These are phyloP conservation scores for Sistotremastrum suecicum DNA, from an alignment of 768 basidiomycete genomes.

Conservation along the genomic window DNA sequence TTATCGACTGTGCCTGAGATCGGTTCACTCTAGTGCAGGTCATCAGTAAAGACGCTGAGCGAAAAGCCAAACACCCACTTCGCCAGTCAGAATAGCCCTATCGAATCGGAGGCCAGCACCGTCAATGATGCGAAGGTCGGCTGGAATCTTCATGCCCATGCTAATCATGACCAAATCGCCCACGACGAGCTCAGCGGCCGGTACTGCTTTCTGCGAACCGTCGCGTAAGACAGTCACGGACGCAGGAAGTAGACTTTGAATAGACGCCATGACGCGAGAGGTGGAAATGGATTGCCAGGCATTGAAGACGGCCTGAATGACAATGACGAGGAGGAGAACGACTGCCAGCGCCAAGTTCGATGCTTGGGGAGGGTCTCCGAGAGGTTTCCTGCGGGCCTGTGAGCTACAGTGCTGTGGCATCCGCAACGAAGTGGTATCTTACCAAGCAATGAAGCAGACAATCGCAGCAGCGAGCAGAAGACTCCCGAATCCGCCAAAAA, in stretches of 20 bases:
- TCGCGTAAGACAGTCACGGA: conserved; percentile 51
- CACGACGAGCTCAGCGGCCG: conserved; percentile 48
- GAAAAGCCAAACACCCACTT: conserved; percentile 25
- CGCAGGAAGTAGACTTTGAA: conserved; percentile 51
- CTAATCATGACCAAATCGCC: conserved; percentile 52
- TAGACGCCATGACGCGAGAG: conserved; percentile 43
- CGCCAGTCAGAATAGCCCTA: conserved; percentile 51
- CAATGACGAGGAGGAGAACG: conserved; percentile 31
- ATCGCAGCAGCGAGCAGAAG: conserved; percentile 31
- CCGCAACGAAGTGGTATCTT: background rate
- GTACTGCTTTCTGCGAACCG: conserved; percentile 26
- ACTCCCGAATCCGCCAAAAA: conserved; percentile 40
- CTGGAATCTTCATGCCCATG: conserved; percentile 58
- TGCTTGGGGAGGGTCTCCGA: conserved; percentile 39
- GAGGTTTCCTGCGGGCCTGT: conserved; percentile 31
- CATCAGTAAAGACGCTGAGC: conserved; percentile 21
- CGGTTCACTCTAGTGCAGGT: conserved; percentile 12
- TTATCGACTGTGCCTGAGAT: conserved; percentile 3
- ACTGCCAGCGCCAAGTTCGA: conserved; percentile 50
- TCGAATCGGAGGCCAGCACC: conserved; percentile 43
- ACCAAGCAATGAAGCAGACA: conserved; percentile 42
- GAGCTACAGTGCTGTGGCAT: conserved; percentile 7
- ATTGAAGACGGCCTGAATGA: conserved; percentile 28
- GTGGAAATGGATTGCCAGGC: conserved; percentile 45
- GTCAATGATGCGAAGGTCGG: conserved; percentile 52